Base-by-base conservation (phyloP, 108 stramenopile species). In the Bacterosira constricta region DNA sequence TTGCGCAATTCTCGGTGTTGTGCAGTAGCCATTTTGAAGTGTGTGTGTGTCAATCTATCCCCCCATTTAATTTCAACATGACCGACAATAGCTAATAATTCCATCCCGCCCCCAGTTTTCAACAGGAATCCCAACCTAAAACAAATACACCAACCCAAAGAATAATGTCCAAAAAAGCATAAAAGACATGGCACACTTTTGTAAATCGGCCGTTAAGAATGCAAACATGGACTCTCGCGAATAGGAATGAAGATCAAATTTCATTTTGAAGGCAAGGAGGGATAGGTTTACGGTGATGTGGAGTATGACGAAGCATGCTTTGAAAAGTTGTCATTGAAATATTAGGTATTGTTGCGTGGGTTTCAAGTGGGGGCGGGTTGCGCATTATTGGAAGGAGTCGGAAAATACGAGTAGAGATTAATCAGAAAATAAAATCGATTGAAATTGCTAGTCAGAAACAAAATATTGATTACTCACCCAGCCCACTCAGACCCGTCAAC, bases 91-190 rank as follows among this genome's bases (percentile, higher is more conserved):
- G n/a, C n/a, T n/a, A n/a, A n/a, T n/a, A n/a, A n/a, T n/a, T n/a
- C n/a, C n/a, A n/a, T n/a, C n/a, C n/a, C n/a, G n/a, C n/a, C n/a
- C n/a, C n/a, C n/a, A n/a, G n/a, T n/a, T n/a, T n/a, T n/a, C n/a
- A n/a, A n/a, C n/a, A n/a, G n/a, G n/a, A n/a, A n/a, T n/a, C n/a
- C n/a, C n/a, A 20, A 9, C 38, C 60, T 81, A 92, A 78, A 89
- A 95, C 64, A 90, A 62, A 65, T 90, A 95, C 26, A 92, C 90
- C 66, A 95, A 60, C 31, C 90, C 90, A 70, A 90, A 95, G 70
- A 95, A 92, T 27, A 95, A 57, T 6, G 94, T 95, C 94, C 94
- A 95, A 65, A 95, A 95, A 13, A 95, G 56, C 70, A 90, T 92
- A 56, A 90, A 95, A 4, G 86, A 87, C 58, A 95, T 73, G 0